Evolutionary conservation across 108 stramenopile genomes (phyloP).

Genomic region (Epipyxis sp.): DNA sequence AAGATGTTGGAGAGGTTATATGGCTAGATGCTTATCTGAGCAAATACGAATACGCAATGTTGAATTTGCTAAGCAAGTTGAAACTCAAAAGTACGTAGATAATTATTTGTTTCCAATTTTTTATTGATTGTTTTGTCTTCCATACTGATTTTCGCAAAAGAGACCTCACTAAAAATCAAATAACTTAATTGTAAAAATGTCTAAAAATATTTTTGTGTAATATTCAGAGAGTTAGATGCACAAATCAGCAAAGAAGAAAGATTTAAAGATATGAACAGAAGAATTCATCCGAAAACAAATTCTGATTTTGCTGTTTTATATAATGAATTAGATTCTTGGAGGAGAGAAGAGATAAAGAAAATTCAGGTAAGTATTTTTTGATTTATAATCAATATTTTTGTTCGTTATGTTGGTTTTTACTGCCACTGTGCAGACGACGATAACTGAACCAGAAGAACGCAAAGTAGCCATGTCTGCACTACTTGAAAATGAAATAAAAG

Average conservation of each 20-base stretch:
- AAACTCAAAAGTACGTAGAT: constrained; percentile 15
- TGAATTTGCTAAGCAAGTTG: constrained; percentile 24
- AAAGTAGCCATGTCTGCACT: constrained; percentile 19
- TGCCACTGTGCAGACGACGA: constrained; percentile 9
- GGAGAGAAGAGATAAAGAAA: constrained; percentile 43
- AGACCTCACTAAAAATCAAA: too few relatives aligned
- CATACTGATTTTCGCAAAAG: too few relatives aligned
- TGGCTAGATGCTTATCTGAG: constrained; percentile 40
- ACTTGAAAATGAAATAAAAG: constrained; percentile 53
- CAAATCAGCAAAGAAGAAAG: not conserved
- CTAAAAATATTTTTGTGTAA: too few relatives aligned
- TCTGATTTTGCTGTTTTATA: constrained; percentile 56
- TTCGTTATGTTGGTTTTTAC: not conserved
- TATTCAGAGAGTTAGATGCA: too few relatives aligned
- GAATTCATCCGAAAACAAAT: constrained; percentile 22
- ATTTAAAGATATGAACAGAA: constrained; percentile 1
- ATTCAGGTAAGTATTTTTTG: constrained; percentile 35
- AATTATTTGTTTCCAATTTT: too few relatives aligned
- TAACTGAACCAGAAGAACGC: constrained; percentile 8
- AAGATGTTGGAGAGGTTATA: constrained; percentile 58
- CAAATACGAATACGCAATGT: constrained; percentile 27
- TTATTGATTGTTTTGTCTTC: too few relatives aligned
- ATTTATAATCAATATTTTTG: not conserved
- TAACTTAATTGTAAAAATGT: too few relatives aligned
- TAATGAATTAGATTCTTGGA: constrained; percentile 63